These are phyloP conservation scores for Pneumocystis sp. DNA, from an alignment of 1,139 yeast species.

Conservation along the genomic window DNA sequence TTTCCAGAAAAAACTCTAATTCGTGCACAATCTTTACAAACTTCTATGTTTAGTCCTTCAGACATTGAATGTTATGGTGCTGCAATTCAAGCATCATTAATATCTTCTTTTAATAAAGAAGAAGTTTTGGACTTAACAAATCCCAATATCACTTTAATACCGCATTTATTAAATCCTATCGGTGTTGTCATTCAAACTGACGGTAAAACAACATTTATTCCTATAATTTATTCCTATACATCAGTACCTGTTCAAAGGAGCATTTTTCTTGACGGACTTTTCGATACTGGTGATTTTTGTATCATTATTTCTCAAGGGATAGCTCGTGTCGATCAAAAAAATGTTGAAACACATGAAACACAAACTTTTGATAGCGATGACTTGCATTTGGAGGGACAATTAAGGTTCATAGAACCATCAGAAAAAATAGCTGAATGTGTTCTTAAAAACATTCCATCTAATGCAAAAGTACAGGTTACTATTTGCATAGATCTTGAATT, in stretches of 20 bases:
- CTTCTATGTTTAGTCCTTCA: constrained; percentile 73
- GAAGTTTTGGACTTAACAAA: constrained; percentile 75
- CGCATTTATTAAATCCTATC: constrained; percentile 69
- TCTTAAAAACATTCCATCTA: constrained; percentile 50
- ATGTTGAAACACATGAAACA: constrained; percentile 12
- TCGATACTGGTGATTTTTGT: constrained; percentile 41
- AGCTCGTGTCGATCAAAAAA: constrained; percentile 7
- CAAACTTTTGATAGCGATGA: constrained; percentile 34
- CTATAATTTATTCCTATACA: constrained; percentile 69
- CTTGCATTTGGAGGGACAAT: no score
- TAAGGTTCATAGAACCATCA: constrained; percentile 51
- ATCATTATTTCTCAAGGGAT: constrained; percentile 68
- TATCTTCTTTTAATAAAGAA: constrained; percentile 69
- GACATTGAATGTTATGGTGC: constrained; percentile 92
- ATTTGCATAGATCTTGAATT: constrained; percentile 79
- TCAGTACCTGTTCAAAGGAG: constrained; percentile 84
- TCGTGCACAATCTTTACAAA: constrained; percentile 60
- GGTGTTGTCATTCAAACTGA: constrained; percentile 70
- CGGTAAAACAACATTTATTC: constrained; percentile 35
- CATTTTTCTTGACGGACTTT: constrained; percentile 41
- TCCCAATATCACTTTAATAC: constrained; percentile 78
- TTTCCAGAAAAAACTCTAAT: constrained; percentile 73
- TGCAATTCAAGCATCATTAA: constrained; percentile 86
- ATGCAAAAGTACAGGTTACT: constrained; percentile 57
- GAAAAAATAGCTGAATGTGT: constrained; percentile 62